Base-by-base conservation (phyloP, 1,284 basidiomycete genomes). In the Naganishia liquefaciens region DNA sequence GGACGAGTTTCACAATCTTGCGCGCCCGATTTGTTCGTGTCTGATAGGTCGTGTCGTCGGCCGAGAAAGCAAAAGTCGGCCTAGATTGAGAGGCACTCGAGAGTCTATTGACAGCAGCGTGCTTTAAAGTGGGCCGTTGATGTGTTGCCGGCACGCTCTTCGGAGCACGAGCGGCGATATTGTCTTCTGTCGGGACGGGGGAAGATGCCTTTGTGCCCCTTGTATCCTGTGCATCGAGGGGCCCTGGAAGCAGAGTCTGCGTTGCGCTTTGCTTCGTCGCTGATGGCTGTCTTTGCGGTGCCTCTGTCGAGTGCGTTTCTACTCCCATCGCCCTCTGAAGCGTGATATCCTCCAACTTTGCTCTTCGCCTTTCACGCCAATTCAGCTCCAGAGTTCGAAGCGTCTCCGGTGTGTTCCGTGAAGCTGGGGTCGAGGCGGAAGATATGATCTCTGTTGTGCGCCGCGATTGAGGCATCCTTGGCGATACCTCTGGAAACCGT, bases 341-440 rank as follows among this genome's bases (percentile, higher is more conserved):
- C 33, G 57, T 60, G 13, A 62, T 62, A 44, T 62, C 60, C 43
- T 62, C 60, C 50, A 62, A 33, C 50, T 43, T 62, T 13, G 51
- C 51, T 27, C 60, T 39, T 37, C 60, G 15, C 23, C 60, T 52
- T 33, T 62, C 60, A 28, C 60, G 33, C 60, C 60, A 62, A 23
- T 62, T 52, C 27, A 30, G 27, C 37, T 62, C 50, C 49, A 62
- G 21, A 5, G 50, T 46, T 2, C 49, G 49, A 15, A 62, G 39
- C 43, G 60, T 53, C 37, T 62, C 60, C 15, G 60, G 60, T 25
- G 60, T 62, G 10, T 37, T 52, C 19, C 30, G 42, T 10, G 51
- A 62, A 1, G 40, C 47, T 4, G 57, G 57, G 2, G 57, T 60
- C 10, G 51, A 53, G 51, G 13, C 30, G 2, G 51, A 9, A 21